Base-by-base conservation (phyloP, 116 monocot species). In the Thalassia testudinum region DNA sequence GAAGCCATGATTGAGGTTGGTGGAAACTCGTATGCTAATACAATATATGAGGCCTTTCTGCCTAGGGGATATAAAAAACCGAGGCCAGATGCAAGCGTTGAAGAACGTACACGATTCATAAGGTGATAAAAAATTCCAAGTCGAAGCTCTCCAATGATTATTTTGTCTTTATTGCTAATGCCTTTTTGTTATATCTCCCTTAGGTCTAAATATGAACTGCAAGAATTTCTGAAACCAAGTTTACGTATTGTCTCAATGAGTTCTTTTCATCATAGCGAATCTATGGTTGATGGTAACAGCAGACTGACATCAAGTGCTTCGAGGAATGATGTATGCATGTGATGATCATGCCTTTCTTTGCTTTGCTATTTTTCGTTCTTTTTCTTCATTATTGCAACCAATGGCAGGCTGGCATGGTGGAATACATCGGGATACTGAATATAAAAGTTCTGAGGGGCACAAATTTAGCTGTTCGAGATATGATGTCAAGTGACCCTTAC, bases 221-320 rank as follows among this genome's bases (percentile, higher is more conserved):
- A 97, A 70, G 85, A 88, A 60, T 97, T 97, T 73, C 49, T 97
- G 34, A 85, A 82, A 63, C 89, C 97, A 58, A 97, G 97, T 56
- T 62, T 97, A 52, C 81, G 85, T 7, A 79, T 97, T 53, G 66
- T 82, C 57, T 88, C 63, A 3, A 8, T 58, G 28, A 68, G 63
- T 62, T 92, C 78, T 59, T 70, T 77, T 49, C 70, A 52, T 43
- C 55, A 62, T 24, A 77, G 66, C 68, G 75, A 61, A 49, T 77
- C 85, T 48, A 59, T 53, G 38, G 78, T 63, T 29, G 62, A 69
- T 66, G 16, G 53, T 0, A 63, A 54, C 40, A 66, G 38, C 42
- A 28, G 23, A 44, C 66, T 69, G 16, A 53, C 56, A 56, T 54
- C 71, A 53, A 50, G 56, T 12, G 53, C 65, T 53, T 80, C 75